These are phyloP conservation scores for Trifolium subterraneum DNA, from an alignment of 306 rosid genomes.

Conservation along the genomic window DNA sequence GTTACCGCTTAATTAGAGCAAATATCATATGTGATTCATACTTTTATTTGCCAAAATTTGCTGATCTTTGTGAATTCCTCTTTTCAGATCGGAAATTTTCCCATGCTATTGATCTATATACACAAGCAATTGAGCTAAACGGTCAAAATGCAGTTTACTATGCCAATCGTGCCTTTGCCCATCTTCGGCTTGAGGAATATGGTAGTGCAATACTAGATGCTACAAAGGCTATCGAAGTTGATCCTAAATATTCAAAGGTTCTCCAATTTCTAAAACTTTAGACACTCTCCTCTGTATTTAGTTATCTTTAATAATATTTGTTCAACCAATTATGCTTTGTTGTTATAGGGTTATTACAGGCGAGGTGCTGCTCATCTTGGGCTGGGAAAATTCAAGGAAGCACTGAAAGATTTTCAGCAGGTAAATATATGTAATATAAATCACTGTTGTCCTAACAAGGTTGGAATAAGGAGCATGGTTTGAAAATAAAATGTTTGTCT, in stretches of 20 bases:
- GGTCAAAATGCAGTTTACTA: slow-evolving; percentile 85
- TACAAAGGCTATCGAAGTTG: slow-evolving; percentile 82
- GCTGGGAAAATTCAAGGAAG: slow-evolving; percentile 95
- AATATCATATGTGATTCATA: slow-evolving; percentile 16
- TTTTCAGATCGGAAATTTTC: slow-evolving; percentile 82
- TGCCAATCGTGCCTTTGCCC: slow-evolving; percentile 97
- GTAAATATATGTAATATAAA: slow-evolving; percentile 46
- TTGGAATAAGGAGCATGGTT: not conserved
- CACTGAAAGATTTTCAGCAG: slow-evolving; percentile 96
- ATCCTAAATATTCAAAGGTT: slow-evolving; percentile 94
- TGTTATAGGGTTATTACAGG: slow-evolving; percentile 89
- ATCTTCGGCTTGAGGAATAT: slow-evolving; percentile 91
- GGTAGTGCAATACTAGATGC: slow-evolving; percentile 98
- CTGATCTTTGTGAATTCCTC: slow-evolving; percentile 46
- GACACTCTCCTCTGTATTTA: slow-evolving; percentile 22
- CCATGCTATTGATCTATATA: slow-evolving; percentile 85
- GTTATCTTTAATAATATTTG: slow-evolving; percentile 16
- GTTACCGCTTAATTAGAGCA: slow-evolving; percentile 13
- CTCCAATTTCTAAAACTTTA: slow-evolving; percentile 29
- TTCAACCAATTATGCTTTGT: slow-evolving; percentile 48
- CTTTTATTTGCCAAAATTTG: slow-evolving; percentile 19
- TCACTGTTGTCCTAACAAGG: slow-evolving; percentile 8
- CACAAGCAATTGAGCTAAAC: slow-evolving; percentile 82
- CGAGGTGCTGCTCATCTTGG: slow-evolving; percentile 94
- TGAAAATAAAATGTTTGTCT: slow-evolving; percentile 27